Percentiles rank a stretch among this genome's conserved stretches.
Conservation (phyloP, 495 filamentous ascomycete genomes). For the Jackrogersella minutella region DNA sequence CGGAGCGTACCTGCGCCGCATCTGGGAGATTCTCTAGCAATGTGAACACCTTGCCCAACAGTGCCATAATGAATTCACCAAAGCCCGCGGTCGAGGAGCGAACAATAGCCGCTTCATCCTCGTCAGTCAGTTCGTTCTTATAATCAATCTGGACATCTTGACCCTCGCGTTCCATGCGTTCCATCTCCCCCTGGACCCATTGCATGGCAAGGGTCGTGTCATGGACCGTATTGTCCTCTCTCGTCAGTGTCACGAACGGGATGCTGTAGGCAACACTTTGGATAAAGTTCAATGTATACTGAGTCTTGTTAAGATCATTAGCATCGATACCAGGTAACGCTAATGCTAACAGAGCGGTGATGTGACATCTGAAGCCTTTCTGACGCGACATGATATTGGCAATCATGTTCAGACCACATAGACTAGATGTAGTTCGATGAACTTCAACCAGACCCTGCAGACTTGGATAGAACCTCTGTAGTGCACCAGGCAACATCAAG, state of each 20-base stretch:
- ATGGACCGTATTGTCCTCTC: constrained; percentile 71
- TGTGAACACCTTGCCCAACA: constrained; percentile 94
- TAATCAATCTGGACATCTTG: constrained; percentile 87
- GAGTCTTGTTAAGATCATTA: constrained; percentile 96
- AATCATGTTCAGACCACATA: constrained; percentile 87
- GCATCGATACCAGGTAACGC: constrained; percentile 96
- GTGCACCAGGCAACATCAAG: constrained; percentile 88
- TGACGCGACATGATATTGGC: constrained; percentile 88
- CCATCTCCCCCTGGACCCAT: constrained; percentile 94
- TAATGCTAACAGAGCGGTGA: constrained; percentile 89
- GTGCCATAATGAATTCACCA: constrained; percentile 86
- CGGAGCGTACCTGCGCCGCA: constrained; percentile 81
- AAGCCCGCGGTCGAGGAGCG: constrained; percentile 96
- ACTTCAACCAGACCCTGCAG: constrained; percentile 97
- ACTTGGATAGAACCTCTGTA: constrained; percentile 96
- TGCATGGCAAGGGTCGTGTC: constrained; percentile 83
- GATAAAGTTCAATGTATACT: constrained; percentile 92
- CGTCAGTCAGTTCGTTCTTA: constrained; percentile 77
- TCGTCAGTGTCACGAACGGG: constrained; percentile 84
- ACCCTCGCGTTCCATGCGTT: constrained; percentile 89
- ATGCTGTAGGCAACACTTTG: constrained; percentile 95
- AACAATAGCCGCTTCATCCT: constrained; percentile 87
- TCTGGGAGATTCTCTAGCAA: constrained; percentile 95
- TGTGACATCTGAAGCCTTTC: constrained; percentile 92
- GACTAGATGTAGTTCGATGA: constrained; percentile 92